Evolutionary conservation across 2,329 filamentous ascomycete species (phyloP), one percentile per base, ranked within the genome.

Genomic region (Neonectria coccinea): DNA sequence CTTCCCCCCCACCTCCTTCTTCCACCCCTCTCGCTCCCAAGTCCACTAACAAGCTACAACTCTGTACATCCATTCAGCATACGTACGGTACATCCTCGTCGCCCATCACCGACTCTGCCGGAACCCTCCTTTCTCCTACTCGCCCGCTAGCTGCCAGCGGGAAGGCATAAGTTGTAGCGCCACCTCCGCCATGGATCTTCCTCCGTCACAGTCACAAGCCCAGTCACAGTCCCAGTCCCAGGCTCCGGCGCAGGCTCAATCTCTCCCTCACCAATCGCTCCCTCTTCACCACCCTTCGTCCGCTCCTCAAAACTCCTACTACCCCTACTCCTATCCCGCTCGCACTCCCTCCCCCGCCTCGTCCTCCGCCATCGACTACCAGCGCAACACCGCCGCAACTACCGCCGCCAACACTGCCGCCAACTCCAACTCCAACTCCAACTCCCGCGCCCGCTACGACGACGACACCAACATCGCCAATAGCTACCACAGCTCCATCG

Each of bases 141-240:
- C 51, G 59, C 61, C 57, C 62, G 61, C 61, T 59, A 48, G 59
- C 62, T 54, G 56, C 64, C 51, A 50, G 60, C 69, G 64, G 69
- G 67, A 73, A 73, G 67, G 61, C 62, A 69, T 68, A 73, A 29
- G 29, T 29, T 29, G 29, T 64, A 70, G 66, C 73, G 72, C 73
- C 70, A 67, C 66, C 69, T 70, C 70, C 70, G 71, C 72, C 74
- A 78, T 78, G 76, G 74, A 78, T 68, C 70, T 68, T 31, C 71
- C 71, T 57, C 53, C 65, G 51, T 67, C 70, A 31, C 67, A 65
- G 31, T 55, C 67, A 45, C 73, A 72, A 57, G 66, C 68, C 62
- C 70, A 72, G n/a, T 57, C 47, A 52, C 67, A 62, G 33, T 63
- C 70, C 33, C 66, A 65, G 33, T 55, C 67, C 50, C 73, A 72